These are phyloP conservation scores for Nannizziopsis arthrosporioides DNA, from an alignment of 2,329 filamentous ascomycete genomes.

Conservation along the genomic window DNA sequence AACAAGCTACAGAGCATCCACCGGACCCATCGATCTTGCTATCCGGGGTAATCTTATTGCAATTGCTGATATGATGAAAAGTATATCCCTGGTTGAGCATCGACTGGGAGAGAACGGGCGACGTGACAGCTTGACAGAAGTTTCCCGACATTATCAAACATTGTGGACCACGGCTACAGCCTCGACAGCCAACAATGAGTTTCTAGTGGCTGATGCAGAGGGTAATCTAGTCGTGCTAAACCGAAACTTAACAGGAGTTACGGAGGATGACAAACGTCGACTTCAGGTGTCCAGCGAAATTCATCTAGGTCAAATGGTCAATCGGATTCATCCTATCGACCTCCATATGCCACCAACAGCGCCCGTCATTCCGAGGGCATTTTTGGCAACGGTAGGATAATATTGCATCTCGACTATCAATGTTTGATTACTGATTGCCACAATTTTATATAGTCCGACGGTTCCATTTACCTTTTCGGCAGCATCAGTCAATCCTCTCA, in stretches of 20 bases:
- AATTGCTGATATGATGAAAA: slow-evolving; percentile 90
- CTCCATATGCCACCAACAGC: slow-evolving; percentile 54
- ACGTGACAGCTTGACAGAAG: slow-evolving; percentile 56
- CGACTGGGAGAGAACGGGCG: slow-evolving; percentile 45
- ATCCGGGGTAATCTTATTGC: slow-evolving; percentile 65
- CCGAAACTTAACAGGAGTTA: slow-evolving; percentile 60
- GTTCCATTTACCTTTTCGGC: slow-evolving; percentile 80
- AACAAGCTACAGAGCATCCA: slow-evolving; percentile 68
- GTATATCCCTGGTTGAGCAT: slow-evolving; percentile 66
- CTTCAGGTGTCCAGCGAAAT: slow-evolving; percentile 70
- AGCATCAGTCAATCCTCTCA: slow-evolving; percentile 60
- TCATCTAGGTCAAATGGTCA: slow-evolving; percentile 84
- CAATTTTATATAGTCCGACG: slow-evolving; percentile 55
- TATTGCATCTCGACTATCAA: not conserved
- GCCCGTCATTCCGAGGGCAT: slow-evolving; percentile 67
- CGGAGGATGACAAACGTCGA: slow-evolving; percentile 57
- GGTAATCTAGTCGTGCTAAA: slow-evolving; percentile 78
- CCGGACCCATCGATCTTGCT: slow-evolving; percentile 69
- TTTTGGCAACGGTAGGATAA: slow-evolving; percentile 67
- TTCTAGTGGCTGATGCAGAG: slow-evolving; percentile 73
- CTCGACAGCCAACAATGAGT: slow-evolving; percentile 59
- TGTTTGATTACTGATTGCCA: slow-evolving; percentile 2
- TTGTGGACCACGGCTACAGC: slow-evolving; percentile 72
- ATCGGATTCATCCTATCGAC: slow-evolving; percentile 65
- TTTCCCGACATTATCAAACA: slow-evolving; percentile 68